Evolutionary conservation across 2,329 filamentous ascomycete species (phyloP), one percentile per base, ranked within the genome.

Genomic region (Botrytis fabae): DNA sequence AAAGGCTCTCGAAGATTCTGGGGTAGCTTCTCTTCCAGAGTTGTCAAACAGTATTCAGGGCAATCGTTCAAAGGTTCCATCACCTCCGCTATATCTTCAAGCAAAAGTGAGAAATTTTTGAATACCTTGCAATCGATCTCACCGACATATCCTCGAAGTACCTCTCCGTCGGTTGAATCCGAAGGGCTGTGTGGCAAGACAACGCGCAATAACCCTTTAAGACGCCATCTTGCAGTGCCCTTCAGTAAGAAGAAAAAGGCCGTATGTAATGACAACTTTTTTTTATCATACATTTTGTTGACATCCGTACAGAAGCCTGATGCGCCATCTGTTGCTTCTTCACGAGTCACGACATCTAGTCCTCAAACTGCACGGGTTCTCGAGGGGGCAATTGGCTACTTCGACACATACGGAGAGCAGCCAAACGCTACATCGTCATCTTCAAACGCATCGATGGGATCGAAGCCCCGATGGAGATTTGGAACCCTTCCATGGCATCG

Each of bases 401-500:
- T 79, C 22, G 74, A 78, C 61, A 59, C 69, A 54, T 40, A 38
- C 35, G 46, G 46, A 35, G 28, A 32, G 22, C 28, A 28, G 12
- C 44, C 46, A 61, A 71, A 20, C 20, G 48, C 25, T 54, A 54
- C 62, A 68, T 44, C 63, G 22, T 32, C 22, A 16, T 63, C 69
- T 46, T 48, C 74, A 70, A 66, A 57, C 28, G n/a, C 73, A 60
- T 46, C 69, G 46, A 7, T 46, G 28, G 22, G 51, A 18, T 22
- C 76, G 69, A 70, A 73, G 70, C 60, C 73, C 74, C 57, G 75
- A 28, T 66, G 76, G 57, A 64, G 65, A 48, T 78, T 80, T 61
- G 80, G 79, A 14, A 70, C 80, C 44, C 79, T 80, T 38, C 80
- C 80, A n/a, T 81, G 80, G 80, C 79, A 81, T 68, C 78, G 78